Base-by-base conservation (phyloP, 148 eudicot genomes). In the Hydrangea macrophylla region DNA sequence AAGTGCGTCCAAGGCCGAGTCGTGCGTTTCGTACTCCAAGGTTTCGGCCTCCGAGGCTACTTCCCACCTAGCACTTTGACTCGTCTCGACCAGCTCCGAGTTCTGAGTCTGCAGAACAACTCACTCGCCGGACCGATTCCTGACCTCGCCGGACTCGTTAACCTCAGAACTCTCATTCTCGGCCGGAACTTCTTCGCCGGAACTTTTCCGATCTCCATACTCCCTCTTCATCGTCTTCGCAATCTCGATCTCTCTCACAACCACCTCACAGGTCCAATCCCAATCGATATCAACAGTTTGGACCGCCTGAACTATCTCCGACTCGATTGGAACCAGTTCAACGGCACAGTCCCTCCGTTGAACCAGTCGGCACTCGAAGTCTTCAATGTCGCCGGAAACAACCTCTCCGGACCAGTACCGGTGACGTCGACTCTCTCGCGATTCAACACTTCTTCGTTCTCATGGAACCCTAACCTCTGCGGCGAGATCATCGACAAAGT, bases 121-220 rank as follows among this genome's bases (percentile, higher is more conserved):
- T 80, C 92, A 24, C 86, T 89, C 55, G 55, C 57, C 55, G 92
- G 92, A 9, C 86, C 82, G 6, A 55, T 86, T 62, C 96, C 96
- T 2, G 75, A 82, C 55, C 80, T 89, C 28, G 70, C 81, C 66
- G 33, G 61, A 0, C 83, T 89, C 32, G 1, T 60, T 8, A 80
- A 84, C 77, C 89, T 89, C 62, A 86, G 84, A 50, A 68, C 82
- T 0, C 73, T 89, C 11, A 42, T 81, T n/a, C 80, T 89, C 32
- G 76, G 81, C 56, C 71, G n/a, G 1, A 89, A 89, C 65, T 55
- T 3, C 32, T 86, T 88, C 67, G 76, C 85, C 20, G 86, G 80
- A 0, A 9, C 68, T 0, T 78, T 88, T 51, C 90, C 90, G 7
- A 60, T 39, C 13, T 75, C 80, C 1, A 0, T 84, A 2, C 25